Conservation (phyloP, 257 asterid genomes). For the Buddleja alternifolia region DNA sequence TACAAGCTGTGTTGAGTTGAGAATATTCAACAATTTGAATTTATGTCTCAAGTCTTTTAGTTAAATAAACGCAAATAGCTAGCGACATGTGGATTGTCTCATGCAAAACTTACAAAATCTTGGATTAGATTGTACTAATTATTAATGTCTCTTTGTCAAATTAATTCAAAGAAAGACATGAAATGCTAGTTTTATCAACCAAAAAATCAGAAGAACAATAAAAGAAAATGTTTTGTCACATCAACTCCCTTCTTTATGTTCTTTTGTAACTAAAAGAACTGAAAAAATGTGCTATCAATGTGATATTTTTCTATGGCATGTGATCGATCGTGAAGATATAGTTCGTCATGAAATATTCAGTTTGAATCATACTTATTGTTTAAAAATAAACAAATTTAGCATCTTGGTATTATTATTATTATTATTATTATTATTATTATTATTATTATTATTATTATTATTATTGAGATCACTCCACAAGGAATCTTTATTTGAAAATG, state of each 20-base stretch:
- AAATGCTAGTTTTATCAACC: not conserved
- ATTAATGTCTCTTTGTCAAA: not conserved
- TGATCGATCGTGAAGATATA: too few species aligned
- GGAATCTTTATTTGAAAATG: slow-evolving; percentile 30
- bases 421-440: too few species aligned
- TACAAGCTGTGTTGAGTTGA: slow-evolving; percentile 32
- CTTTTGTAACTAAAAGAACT: too few species aligned
- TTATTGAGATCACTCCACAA: slow-evolving; percentile 1
- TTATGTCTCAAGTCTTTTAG: slow-evolving; percentile 21
- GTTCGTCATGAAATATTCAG: too few species aligned
- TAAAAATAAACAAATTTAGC: too few species aligned
- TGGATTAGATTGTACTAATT: not conserved
- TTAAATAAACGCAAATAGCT: slow-evolving; percentile 2
- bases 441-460: too few species aligned
- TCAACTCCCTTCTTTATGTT: not conserved
- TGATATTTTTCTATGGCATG: too few species aligned
- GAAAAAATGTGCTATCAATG: too few species aligned
- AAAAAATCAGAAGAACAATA: not conserved
- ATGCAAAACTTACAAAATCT: slow-evolving; percentile 17
- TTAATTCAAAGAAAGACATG: not conserved
- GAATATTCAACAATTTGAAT: slow-evolving; percentile 34
- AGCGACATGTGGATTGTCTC: slow-evolving; percentile 8
- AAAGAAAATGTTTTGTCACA: slow-evolving; percentile 16
- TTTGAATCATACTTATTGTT: too few species aligned
- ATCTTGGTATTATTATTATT: too few species aligned